phyloP scores from a whole-genome alignment of 1,284 basidiomycete species.

The Acaromyces ingoldii region DNA sequence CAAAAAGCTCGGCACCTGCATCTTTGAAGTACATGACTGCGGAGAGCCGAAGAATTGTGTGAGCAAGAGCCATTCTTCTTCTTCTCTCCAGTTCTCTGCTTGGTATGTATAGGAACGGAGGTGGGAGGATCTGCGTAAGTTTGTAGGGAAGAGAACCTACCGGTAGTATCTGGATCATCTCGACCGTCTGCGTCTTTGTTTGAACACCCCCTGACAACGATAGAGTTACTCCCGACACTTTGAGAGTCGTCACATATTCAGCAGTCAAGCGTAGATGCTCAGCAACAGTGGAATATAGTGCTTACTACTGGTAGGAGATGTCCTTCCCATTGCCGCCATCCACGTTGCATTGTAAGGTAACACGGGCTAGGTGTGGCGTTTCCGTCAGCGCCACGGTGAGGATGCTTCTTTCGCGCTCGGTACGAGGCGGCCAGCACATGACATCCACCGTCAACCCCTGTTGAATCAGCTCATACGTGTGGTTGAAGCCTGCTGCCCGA shows the following conservation, averaged over 20 bases:
- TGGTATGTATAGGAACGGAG: too few species aligned
- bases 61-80: too few species aligned
- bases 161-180: constrained; percentile 7
- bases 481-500: neutral
- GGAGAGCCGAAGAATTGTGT: too few species aligned
- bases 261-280: too few species aligned
- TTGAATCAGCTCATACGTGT: constrained; percentile 1
- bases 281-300: too few species aligned
- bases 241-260: too few species aligned
- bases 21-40: constrained; percentile 6
- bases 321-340: neutral
- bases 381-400: neutral
- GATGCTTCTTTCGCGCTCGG: neutral
- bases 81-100: too few species aligned
- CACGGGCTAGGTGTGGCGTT: neutral
- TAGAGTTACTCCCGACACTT: neutral
- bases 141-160: too few species aligned
- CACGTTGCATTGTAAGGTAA: neutral
- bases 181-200: neutral
- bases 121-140: too few species aligned
- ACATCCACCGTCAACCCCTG: constrained; percentile 1
- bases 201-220: constrained; percentile 4
- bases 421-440: neutral
- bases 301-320: constrained; percentile 4
- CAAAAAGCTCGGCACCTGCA: neutral